phyloP scores from a whole-genome alignment of 257 asterid genomes.

The Solanum sejunctum region DNA sequence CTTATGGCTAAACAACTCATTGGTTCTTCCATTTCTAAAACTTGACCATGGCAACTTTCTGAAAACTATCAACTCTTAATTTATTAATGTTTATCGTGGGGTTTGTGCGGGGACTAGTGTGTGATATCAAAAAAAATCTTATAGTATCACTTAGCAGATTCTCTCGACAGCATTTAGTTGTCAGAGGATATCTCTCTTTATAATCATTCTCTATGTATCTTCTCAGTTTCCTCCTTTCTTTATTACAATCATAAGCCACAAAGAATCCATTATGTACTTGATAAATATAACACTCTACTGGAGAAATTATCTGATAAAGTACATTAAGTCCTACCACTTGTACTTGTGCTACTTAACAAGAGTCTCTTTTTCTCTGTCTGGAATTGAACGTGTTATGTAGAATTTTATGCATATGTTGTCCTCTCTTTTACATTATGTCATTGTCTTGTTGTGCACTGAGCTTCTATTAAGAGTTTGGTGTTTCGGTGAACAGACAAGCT shows the following conservation, averaged over 20 bases:
- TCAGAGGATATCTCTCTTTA: not conserved
- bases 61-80: not conserved
- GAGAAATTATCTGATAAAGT: not conserved
- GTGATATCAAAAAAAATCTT: not conserved
- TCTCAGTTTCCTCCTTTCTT: not conserved
- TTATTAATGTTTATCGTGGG: not conserved
- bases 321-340: not conserved
- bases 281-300: not conserved
- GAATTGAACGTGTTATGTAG: not conserved
- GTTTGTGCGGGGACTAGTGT: not conserved
- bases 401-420: not conserved
- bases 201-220: not conserved
- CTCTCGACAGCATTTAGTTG: not conserved
- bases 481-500: conserved; percentile 27
- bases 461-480: not conserved
- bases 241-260: not conserved
- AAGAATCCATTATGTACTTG: not conserved
- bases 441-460: not conserved
- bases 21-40: not conserved
- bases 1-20: not conserved
- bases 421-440: not conserved
- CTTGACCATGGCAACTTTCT: not conserved
- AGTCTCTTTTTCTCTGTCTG: not conserved
- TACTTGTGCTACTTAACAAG: not conserved
- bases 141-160: not conserved